These are phyloP conservation scores for Pelargonium nanum DNA, from an alignment of 345 rosid species.

Conservation along the genomic window DNA sequence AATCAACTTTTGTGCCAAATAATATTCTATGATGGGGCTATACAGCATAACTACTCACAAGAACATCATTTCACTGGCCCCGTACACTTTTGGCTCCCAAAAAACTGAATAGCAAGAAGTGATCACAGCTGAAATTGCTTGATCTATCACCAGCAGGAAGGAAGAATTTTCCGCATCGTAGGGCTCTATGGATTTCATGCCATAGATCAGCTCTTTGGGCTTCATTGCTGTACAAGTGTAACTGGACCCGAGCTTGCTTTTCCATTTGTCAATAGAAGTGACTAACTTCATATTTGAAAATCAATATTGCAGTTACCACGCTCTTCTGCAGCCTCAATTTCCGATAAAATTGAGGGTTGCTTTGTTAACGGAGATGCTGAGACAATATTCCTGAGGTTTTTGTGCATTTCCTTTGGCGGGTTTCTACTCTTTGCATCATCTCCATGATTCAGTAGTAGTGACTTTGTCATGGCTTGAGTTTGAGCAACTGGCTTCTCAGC, in stretches of 20 bases:
- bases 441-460: no score
- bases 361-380: constrained; percentile 17
- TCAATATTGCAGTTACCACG: constrained; percentile 34
- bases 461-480: constrained; percentile 6
- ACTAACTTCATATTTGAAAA: constrained; percentile 41
- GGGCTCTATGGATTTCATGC: no score
- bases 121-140: no score
- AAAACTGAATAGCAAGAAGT: no score
- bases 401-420: constrained; percentile 18
- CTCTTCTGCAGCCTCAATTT: constrained; percentile 43
- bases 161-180: no score
- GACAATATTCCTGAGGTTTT: constrained; percentile 27
- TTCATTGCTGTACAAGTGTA: not conserved
- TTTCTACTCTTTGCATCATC: constrained; percentile 4
- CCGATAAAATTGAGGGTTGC: constrained; percentile 19
- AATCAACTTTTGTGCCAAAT: no score
- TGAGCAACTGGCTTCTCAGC: constrained; percentile 9
- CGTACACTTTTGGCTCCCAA: no score
- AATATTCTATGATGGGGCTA: no score
- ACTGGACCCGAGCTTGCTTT: no score
- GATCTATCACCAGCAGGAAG: no score
- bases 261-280: constrained; percentile 1
- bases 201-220: constrained; percentile 1
- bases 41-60: no score
- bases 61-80: no score